A percentile compares a stretch with the other conserved stretches of the same genome.
These are phyloP conservation scores for Coemansia sp. DNA, from an alignment of 192 early-diverging fungal species.

Conservation along the genomic window DNA sequence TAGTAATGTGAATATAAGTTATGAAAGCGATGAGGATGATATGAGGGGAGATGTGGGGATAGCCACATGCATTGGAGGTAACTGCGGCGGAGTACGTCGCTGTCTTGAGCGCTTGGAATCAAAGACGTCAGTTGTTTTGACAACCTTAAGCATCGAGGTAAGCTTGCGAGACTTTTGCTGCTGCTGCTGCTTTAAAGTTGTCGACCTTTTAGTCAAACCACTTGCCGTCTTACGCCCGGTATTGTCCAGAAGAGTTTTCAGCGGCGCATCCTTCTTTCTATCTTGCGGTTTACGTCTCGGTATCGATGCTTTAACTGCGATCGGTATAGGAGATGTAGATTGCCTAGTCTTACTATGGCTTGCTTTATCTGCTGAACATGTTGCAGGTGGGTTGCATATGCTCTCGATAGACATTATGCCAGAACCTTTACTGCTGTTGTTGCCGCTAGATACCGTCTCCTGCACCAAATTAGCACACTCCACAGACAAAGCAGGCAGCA, in stretches of 20 bases:
- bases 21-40: constrained; percentile 11
- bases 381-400: not conserved
- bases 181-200: not conserved
- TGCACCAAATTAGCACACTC: not conserved
- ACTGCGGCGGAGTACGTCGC: not conserved
- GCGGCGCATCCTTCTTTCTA: not conserved
- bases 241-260: not conserved
- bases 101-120: constrained; percentile 4
- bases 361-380: not conserved
- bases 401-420: constrained; percentile 1
- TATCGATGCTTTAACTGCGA: too few relatives aligned
- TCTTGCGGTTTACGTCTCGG: not conserved
- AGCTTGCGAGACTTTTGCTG: constrained; percentile 17
- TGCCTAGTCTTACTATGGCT: too few relatives aligned
- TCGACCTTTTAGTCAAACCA: not conserved
- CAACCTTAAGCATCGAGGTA: constrained; percentile 43
- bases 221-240: not conserved
- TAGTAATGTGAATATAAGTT: not conserved
- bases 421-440: not conserved
- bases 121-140: constrained; percentile 11
- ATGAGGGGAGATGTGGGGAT: constrained; percentile 19
- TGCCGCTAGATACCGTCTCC: not conserved
- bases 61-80: constrained; percentile 3
- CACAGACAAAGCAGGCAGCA: constrained; percentile 17
- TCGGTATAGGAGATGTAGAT: too few relatives aligned